These are phyloP conservation scores for Boletellus ananas DNA, from an alignment of 768 basidiomycete species.

Conservation along the genomic window DNA sequence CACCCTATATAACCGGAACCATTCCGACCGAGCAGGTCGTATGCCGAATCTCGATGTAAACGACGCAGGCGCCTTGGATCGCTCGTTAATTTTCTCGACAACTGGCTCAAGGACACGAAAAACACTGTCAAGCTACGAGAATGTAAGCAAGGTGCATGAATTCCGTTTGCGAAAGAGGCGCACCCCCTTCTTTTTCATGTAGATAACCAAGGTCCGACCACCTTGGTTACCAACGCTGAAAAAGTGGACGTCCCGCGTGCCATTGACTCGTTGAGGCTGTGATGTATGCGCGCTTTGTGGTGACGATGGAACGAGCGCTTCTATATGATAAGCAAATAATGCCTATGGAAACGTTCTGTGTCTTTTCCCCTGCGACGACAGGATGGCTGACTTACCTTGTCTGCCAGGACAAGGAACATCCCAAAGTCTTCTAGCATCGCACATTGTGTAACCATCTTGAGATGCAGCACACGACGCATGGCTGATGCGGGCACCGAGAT, in stretches of 20 bases:
- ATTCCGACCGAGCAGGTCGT: conserved; percentile 79
- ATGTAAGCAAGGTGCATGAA: conserved; percentile 9
- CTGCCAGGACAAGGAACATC: conserved; percentile 92
- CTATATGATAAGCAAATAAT: conserved; percentile 92
- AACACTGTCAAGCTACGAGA: conserved; percentile 69
- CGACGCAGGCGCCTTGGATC: conserved; percentile 64
- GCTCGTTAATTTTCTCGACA: conserved; percentile 81
- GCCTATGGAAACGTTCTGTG: conserved; percentile 41
- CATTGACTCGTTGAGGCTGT: conserved; percentile 87
- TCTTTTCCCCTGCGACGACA: neutral
- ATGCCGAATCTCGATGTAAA: conserved; percentile 73
- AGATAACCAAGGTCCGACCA: conserved; percentile 86
- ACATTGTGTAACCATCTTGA: conserved; percentile 92
- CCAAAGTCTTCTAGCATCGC: conserved; percentile 96
- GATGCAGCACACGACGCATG: conserved; percentile 87
- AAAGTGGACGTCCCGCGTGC: conserved; percentile 90
- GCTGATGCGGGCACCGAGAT: conserved; percentile 41
- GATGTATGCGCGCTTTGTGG: conserved; percentile 62
- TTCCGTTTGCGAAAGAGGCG: conserved; percentile 15
- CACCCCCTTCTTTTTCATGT: conserved; percentile 93
- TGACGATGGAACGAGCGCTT: conserved; percentile 90
- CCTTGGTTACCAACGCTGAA: conserved; percentile 90
- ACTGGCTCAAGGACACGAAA: conserved; percentile 98
- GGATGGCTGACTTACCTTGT: conserved; percentile 53
- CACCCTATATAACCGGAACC: conserved; percentile 90